Conservation (phyloP, 805 yeast genomes). For the Candida piceae region DNA sequence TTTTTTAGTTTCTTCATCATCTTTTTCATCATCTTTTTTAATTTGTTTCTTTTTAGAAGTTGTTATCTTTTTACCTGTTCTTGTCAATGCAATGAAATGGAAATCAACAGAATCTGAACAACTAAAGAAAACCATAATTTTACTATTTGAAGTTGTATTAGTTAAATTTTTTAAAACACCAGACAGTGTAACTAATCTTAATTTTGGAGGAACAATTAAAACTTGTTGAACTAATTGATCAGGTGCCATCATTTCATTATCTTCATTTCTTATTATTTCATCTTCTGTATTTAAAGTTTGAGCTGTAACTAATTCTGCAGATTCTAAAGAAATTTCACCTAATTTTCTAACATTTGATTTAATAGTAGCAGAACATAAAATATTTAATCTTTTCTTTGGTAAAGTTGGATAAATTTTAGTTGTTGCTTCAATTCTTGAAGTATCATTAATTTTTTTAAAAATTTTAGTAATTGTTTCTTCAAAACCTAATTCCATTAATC, state of each 20-base stretch:
- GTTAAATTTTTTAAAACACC: conserved; percentile 55
- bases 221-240: conserved; percentile 82
- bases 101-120: conserved; percentile 97
- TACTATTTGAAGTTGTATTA: conserved; percentile 27
- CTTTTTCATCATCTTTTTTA: conserved; percentile 4
- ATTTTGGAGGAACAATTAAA: conserved; percentile 86
- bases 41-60: conserved; percentile 22
- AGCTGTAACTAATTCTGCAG: conserved; percentile 64
- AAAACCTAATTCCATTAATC: conserved; percentile 91
- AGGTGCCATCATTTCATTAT: conserved; percentile 55
- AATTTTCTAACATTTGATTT: conserved; percentile 73
- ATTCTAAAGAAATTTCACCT: conserved; percentile 69
- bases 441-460: conserved; percentile 49
- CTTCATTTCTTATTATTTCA: conserved; percentile 13
- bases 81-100: conserved; percentile 72
- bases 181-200: conserved; percentile 76
- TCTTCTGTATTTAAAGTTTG: conserved; percentile 17
- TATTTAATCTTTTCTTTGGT: conserved; percentile 68
- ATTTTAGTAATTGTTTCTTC: conserved; percentile 87
- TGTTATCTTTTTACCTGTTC: conserved; percentile 40
- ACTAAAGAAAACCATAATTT: conserved; percentile 81
- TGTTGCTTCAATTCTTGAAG: conserved; percentile 33
- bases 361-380: conserved; percentile 93
- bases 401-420: conserved; percentile 45
- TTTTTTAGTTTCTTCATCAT: conserved; percentile 8